Base-by-base conservation (phyloP, 176 grass and related monocot genomes). In the Triticum turgidum region DNA sequence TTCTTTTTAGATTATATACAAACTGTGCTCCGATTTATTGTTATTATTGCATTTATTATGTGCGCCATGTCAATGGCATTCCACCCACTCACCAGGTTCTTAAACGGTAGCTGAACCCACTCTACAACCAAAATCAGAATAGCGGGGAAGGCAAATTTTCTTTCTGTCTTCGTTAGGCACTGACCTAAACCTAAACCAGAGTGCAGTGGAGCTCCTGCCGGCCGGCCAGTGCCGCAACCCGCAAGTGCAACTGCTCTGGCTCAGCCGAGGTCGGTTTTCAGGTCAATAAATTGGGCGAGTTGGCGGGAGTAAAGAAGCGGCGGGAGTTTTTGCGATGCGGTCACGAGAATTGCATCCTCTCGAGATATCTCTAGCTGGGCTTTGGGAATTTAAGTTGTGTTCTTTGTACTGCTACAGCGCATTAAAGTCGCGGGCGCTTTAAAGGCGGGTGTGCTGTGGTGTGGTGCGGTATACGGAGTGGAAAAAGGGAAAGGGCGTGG, bases 261-360 rank as follows among this genome's bases (percentile, higher is more conserved):
- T 11, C 49, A 4, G 49, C 17, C 21, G 54, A 63, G 21, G 38
- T 66, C 21, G 7, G 56, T 0, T 21, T 27, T 27, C 1, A 15
- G 5, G 22, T 4, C 66, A 71, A 38, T 83, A 58, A 83, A n/a
- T 74, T 5, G 1, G 22, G 5, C 44, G 27, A n/a, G 65, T 6
- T 58, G 80, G 32, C 69, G 15, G 9, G 54, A 74, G 56, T 64
- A 11, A 47, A 84, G 37, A 11, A 9, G 14, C 32, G 34, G 56
- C 5, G 38, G 42, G 61, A 21, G 83, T 35, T 1, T 52, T 21
- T 33, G 39, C 35, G 69, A 10, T 32, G 25, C 44, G 73, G 68
- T 87, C 89, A 88, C 89, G 89, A n/a, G 89, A 52, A 38, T 41
- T 49, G 89, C 81, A 35, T 62, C 80, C 11, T 59, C 80, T 21